Evolutionary conservation across 1,284 basidiomycete species (phyloP).

Genomic region (Tilletia caries): DNA sequence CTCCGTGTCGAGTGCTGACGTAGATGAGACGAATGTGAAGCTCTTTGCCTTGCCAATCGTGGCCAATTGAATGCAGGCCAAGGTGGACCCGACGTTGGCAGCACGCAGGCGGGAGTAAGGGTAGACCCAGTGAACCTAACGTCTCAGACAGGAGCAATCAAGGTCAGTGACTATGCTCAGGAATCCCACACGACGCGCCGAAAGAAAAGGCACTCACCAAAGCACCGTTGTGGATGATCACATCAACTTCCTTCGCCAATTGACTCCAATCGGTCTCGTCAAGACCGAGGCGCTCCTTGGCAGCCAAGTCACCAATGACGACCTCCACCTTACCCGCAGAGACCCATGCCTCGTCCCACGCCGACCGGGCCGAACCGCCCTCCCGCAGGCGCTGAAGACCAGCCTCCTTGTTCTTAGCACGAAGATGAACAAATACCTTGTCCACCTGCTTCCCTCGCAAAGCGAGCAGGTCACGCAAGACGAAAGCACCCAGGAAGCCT

Average conservation of each 20-base stretch:
- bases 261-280: conserved; percentile 66
- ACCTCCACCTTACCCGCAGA: conserved; percentile 69
- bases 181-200: background rate
- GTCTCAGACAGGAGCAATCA: background rate
- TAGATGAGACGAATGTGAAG: conserved; percentile 89
- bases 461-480: conserved; percentile 75
- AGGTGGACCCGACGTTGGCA: conserved; percentile 84
- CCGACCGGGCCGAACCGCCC: conserved; percentile 75
- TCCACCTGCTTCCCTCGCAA: conserved; percentile 63
- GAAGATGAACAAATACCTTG: conserved; percentile 88
- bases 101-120: conserved; percentile 89
- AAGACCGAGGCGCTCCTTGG: conserved; percentile 71
- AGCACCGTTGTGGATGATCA: conserved; percentile 91
- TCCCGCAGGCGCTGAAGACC: conserved; percentile 73
- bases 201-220: conserved; percentile 63
- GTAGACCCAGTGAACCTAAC: conserved; percentile 95
- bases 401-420: conserved; percentile 66
- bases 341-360: conserved; percentile 90
- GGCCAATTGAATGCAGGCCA: conserved; percentile 78
- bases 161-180: background rate
- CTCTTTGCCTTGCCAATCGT: conserved; percentile 71
- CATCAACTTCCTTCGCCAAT: conserved; percentile 73
- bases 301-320: conserved; percentile 80
- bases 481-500: conserved; percentile 92
- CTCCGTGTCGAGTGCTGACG: conserved; percentile 85